Conservation (phyloP, 2,329 filamentous ascomycete species). For the Metarhizium anisopliae region DNA sequence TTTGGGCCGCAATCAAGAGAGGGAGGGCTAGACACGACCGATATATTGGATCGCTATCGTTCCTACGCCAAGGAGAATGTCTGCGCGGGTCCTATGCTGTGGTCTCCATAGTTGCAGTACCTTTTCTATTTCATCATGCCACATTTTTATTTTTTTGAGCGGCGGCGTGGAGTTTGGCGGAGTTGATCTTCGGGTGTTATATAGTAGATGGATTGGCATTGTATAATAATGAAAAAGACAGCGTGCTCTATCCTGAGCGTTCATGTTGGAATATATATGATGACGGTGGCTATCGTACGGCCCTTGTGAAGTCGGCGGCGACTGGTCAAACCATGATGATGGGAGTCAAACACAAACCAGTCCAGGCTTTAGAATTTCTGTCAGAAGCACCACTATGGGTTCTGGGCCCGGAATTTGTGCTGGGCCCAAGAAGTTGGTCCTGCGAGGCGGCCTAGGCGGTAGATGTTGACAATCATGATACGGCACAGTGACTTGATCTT, state of each 20-base stretch:
- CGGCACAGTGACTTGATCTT: too few relatives aligned
- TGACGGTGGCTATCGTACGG: background rate
- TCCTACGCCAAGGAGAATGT: slow-evolving; percentile 42
- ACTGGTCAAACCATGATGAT: too few relatives aligned
- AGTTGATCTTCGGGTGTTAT: background rate
- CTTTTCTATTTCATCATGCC: background rate
- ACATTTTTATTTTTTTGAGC: too few relatives aligned
- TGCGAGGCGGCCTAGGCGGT: too few relatives aligned
- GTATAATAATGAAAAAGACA: background rate
- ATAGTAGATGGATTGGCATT: background rate
- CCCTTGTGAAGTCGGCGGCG: too few relatives aligned
- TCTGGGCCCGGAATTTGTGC: too few relatives aligned
- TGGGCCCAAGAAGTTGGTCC: too few relatives aligned
- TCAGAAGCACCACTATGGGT: too few relatives aligned
- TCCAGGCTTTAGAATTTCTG: too few relatives aligned
- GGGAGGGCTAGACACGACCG: slow-evolving; percentile 34
- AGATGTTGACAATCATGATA: too few relatives aligned
- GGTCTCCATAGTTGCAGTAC: slow-evolving; percentile 10
- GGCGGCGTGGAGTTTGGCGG: background rate
- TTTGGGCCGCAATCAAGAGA: slow-evolving; percentile 28
- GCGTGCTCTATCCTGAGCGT: background rate
- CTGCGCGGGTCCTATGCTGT: slow-evolving; percentile 26
- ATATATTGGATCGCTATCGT: slow-evolving; percentile 42
- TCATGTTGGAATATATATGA: background rate
- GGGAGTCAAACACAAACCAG: too few relatives aligned